Percentiles rank a stretch among this genome's conserved stretches.
Conservation (phyloP, 345 rosid species). For the Carallia pectinifolia region DNA sequence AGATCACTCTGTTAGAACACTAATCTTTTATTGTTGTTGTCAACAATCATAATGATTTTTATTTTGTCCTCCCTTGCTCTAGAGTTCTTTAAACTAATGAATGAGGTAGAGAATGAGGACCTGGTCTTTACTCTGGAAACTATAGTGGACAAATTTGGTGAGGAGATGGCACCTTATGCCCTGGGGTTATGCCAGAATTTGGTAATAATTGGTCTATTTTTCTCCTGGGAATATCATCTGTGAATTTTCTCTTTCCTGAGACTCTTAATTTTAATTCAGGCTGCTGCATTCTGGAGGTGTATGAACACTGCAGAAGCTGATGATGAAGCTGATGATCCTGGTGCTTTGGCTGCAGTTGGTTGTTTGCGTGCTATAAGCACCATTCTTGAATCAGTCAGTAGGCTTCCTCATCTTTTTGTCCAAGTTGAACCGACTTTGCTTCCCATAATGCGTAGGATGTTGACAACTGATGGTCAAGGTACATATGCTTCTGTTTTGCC, state of each 20-base stretch:
- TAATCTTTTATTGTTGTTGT: neutral
- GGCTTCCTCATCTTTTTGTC: slow-evolving; percentile 84
- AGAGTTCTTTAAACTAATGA: slow-evolving; percentile 98
- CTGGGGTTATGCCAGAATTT: slow-evolving; percentile 90
- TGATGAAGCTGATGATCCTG: slow-evolving; percentile 81
- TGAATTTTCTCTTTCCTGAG: slow-evolving; percentile 1
- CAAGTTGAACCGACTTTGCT: slow-evolving; percentile 87
- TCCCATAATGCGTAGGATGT: slow-evolving; percentile 89
- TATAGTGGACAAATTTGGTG: slow-evolving; percentile 92
- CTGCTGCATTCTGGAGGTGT: slow-evolving; percentile 96
- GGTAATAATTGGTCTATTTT: slow-evolving; percentile 41
- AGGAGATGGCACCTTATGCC: slow-evolving; percentile 97
- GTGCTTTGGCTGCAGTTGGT: slow-evolving; percentile 95
- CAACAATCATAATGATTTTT: neutral
- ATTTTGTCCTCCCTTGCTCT: slow-evolving; percentile 16
- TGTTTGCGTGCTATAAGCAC: slow-evolving; percentile 97
- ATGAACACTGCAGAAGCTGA: slow-evolving; percentile 83
- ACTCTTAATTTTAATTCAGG: slow-evolving; percentile 41
- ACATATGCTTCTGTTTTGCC: neutral
- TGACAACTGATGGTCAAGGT: slow-evolving; percentile 99
- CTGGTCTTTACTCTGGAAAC: slow-evolving; percentile 89
- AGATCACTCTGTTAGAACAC: neutral
- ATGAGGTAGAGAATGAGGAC: slow-evolving; percentile 98
- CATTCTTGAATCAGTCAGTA: slow-evolving; percentile 88
- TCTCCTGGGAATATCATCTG: neutral